phyloP scores from a whole-genome alignment of 2,329 filamentous ascomycete species.

The Pezicula neosporulosa region DNA sequence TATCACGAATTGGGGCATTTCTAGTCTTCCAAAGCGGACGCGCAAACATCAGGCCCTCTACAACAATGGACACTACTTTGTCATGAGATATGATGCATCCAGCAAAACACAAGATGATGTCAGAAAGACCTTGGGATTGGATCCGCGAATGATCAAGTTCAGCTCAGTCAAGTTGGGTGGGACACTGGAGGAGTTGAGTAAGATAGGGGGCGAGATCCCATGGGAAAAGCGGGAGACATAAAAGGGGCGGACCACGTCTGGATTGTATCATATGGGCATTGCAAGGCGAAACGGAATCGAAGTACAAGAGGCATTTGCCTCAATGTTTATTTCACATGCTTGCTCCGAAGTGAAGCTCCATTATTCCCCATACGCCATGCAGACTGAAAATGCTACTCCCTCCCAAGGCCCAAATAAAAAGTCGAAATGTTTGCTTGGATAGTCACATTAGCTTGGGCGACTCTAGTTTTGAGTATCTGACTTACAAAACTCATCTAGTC shows the following conservation, averaged over 20 bases:
- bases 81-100: constrained; percentile 90
- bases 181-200: constrained; percentile 45
- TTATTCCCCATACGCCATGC: no score
- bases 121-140: constrained; percentile 71
- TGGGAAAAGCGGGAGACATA: constrained; percentile 19
- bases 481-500: constrained; percentile 17
- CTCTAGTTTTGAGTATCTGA: background rate
- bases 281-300: constrained; percentile 13
- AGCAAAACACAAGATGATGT: constrained; percentile 71
- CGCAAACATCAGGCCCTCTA: constrained; percentile 81
- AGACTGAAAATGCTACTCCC: no score
- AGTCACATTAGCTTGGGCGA: background rate
- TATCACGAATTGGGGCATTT: constrained; percentile 92
- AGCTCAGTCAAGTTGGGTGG: constrained; percentile 82
- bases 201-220: constrained; percentile 25
- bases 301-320: background rate
- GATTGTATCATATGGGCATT: constrained; percentile 17
- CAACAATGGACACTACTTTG: constrained; percentile 90
- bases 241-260: background rate
- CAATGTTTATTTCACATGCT: background rate
- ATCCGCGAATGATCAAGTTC: constrained; percentile 87
- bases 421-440: no score
- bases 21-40: constrained; percentile 76
- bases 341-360: background rate
- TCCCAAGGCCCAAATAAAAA: no score